phyloP scores from a whole-genome alignment of 169 alveolate genomes.

The Babesia gibsoni region DNA sequence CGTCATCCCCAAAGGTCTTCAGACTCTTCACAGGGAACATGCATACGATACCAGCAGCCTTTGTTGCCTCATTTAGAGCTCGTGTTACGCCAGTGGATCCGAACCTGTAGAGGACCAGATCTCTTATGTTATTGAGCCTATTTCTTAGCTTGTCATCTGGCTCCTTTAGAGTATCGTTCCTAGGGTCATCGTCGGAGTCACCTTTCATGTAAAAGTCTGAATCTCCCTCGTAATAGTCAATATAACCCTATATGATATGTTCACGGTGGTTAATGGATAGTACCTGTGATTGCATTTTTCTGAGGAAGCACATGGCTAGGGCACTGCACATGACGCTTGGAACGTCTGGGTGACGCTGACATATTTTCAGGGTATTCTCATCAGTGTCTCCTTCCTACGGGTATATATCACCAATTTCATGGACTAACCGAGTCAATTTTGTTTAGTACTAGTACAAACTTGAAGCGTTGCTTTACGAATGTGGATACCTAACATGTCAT shows the following conservation, averaged over 20 bases:
- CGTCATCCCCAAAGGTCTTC: conserved; percentile 37
- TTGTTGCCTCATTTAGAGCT: conserved; percentile 69
- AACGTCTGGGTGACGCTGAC: conserved; percentile 41
- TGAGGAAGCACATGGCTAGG: conserved; percentile 65
- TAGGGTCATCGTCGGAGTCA: conserved; percentile 49
- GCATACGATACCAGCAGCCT: conserved; percentile 62
- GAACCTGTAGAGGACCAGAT: conserved; percentile 72
- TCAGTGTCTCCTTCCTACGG: conserved; percentile 66
- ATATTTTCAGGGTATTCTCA: conserved; percentile 37
- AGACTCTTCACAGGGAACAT: conserved; percentile 70
- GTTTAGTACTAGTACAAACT: conserved; percentile 71
- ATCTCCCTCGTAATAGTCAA: conserved; percentile 51
- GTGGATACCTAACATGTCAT: conserved; percentile 23
- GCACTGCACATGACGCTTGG: conserved; percentile 65
- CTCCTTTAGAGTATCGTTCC: conserved; percentile 41
- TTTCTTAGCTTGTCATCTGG: conserved; percentile 63
- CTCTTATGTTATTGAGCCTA: conserved; percentile 66
- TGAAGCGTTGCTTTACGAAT: conserved; percentile 68
- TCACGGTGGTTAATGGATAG: not conserved
- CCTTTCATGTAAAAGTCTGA: conserved; percentile 31
- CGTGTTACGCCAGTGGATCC: conserved; percentile 74
- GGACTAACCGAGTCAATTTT: conserved; percentile 68
- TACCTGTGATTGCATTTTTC: conserved; percentile 63
- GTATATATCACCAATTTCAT: not conserved
- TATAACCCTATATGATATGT: conserved; percentile 17